phyloP scores from a whole-genome alignment of 139 green algal genomes.

The Tetradesmus obliquus region DNA sequence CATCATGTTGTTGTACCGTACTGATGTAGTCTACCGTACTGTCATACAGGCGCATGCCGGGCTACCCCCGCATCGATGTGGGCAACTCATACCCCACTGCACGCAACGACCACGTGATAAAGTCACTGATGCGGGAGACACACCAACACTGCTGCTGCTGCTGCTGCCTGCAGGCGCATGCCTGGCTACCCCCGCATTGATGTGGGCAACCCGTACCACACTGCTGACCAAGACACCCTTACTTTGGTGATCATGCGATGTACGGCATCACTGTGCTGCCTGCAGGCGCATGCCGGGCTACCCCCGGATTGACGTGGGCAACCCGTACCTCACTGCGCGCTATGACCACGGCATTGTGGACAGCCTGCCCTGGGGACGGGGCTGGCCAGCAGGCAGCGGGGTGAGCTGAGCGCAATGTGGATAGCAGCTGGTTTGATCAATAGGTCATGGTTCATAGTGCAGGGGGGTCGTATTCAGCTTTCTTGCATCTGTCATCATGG shows the following conservation, averaged over 20 bases:
- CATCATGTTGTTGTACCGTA: neutral
- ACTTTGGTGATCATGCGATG: slow-evolving; percentile 55
- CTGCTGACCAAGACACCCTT: slow-evolving; percentile 21
- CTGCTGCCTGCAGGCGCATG: slow-evolving; percentile 52
- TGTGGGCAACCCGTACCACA: slow-evolving; percentile 64
- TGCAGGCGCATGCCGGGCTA: slow-evolving; percentile 68
- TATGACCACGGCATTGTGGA: slow-evolving; percentile 79
- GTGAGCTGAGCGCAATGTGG: neutral
- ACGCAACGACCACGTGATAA: too few species aligned
- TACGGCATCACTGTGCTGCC: neutral
- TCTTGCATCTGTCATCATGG: neutral
- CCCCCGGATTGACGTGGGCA: slow-evolving; percentile 63
- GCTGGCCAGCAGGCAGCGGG: slow-evolving; percentile 27
- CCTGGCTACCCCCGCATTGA: slow-evolving; percentile 72
- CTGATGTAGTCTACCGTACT: slow-evolving; percentile 38
- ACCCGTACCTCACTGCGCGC: slow-evolving; percentile 66
- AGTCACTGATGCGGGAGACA: too few species aligned
- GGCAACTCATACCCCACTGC: slow-evolving; percentile 68
- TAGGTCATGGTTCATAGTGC: neutral
- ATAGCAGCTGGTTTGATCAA: neutral
- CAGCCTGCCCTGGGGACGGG: slow-evolving; percentile 64
- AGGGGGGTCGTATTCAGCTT: neutral
- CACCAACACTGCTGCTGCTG: slow-evolving; percentile 56
- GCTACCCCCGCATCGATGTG: slow-evolving; percentile 73
- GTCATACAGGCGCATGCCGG: slow-evolving; percentile 68